phyloP scores from a whole-genome alignment of 2,329 filamentous ascomycete genomes.

The Pyrenophora teres region DNA sequence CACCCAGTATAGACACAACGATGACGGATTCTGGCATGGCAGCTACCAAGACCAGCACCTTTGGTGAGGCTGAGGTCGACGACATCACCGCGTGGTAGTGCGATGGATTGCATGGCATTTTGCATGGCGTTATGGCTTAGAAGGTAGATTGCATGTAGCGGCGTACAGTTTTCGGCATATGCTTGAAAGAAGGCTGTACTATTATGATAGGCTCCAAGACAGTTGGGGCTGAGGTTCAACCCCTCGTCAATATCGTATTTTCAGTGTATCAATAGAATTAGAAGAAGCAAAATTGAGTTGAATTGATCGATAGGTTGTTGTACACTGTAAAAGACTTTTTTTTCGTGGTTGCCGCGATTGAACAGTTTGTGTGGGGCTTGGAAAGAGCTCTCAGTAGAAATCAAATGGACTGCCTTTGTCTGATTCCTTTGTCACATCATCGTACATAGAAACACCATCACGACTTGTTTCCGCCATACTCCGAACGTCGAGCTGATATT shows the following conservation, averaged over 20 bases:
- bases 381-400: too few species aligned
- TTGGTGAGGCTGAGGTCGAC: constrained; percentile 93
- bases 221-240: constrained; percentile 43
- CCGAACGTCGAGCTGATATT: too few species aligned
- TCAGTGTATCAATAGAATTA: background rate
- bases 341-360: too few species aligned
- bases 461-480: too few species aligned
- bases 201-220: constrained; percentile 25
- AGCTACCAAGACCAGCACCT: constrained; percentile 84
- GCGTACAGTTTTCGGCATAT: constrained; percentile 44
- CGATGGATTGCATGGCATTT: constrained; percentile 11
- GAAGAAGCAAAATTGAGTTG: background rate
- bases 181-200: constrained; percentile 45
- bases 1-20: constrained; percentile 48
- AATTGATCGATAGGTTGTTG: too few species aligned
- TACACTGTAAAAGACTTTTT: too few species aligned
- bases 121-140: constrained; percentile 33
- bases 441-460: too few species aligned
- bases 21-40: constrained; percentile 54
- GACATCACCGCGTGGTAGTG: constrained; percentile 91
- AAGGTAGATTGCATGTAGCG: constrained; percentile 19
- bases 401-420: too few species aligned
- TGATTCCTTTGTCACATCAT: too few species aligned
- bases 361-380: too few species aligned
- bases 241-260: constrained; percentile 25